Base-by-base conservation (phyloP, 2,329 filamentous ascomycete genomes). In the Furcasterigmium sp. region DNA sequence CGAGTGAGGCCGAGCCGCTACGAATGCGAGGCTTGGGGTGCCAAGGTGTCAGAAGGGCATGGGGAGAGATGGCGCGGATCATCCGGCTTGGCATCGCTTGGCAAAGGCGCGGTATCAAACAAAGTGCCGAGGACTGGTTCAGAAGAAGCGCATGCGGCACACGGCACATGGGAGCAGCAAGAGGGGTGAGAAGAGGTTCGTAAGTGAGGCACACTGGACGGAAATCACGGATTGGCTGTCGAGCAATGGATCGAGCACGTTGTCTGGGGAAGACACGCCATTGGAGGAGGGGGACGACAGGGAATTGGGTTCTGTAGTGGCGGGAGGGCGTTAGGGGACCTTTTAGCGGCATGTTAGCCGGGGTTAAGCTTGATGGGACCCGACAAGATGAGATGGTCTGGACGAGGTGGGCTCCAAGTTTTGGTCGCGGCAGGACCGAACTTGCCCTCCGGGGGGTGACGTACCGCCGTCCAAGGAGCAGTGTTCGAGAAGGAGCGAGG, bases 171-270 rank as follows among this genome's bases (percentile, higher is more conserved):
- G 6, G 32, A 7, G 25, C 14, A 19, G 26, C 23, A 18, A 20
- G 25, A 11, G 26, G 37, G 11, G 17, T 8, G 13, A 17, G 19
- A 23, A n/a, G 20, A 17, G 11, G 8, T 18, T 20, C 13, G 17
- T 10, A 10, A 36, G 14, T n/a, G 14, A 26, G 38, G 19, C 38
- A 18, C 21, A 19, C 30, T 30, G 37, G 43, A 42, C 47, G 46
- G 47, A 44, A 46, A 43, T 38, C 29, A 41, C 47, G 47, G 47
- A 40, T 50, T 50, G n/a, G 35, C 46, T 44, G 37, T 37, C 21
- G 47, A 46, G 45, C 47, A 50, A 50, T 50, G 38, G 43, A 46
- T 43, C 47, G 45, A 42, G 47, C 47, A 50, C 47, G 47, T 50
- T 50, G 43, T 37, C 30, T 18, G 13, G 39, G 28, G 6, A 15